These are phyloP conservation scores for Venturia effusa DNA, from an alignment of 2,329 filamentous ascomycete genomes.

Conservation along the genomic window DNA sequence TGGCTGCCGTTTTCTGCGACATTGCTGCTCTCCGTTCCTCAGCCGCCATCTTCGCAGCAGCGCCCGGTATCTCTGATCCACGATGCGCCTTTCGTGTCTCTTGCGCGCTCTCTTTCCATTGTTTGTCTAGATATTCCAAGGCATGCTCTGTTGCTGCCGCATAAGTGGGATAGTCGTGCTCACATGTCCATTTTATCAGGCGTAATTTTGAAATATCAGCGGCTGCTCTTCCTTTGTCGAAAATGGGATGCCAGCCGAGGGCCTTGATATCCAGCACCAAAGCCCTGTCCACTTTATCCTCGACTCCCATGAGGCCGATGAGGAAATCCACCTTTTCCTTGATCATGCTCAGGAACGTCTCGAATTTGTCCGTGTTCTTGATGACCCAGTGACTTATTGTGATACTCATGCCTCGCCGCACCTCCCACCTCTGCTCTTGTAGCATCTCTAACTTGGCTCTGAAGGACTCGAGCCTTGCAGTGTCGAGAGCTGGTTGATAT, in stretches of 20 bases:
- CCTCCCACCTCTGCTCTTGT: slow-evolving; percentile 27
- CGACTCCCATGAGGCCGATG: slow-evolving; percentile 31
- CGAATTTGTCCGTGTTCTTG: slow-evolving; percentile 29
- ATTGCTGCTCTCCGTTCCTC: background rate
- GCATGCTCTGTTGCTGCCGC: slow-evolving; percentile 30
- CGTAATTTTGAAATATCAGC: slow-evolving; percentile 32
- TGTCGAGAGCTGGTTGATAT: slow-evolving; percentile 32
- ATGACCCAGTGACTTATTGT: slow-evolving; percentile 30
- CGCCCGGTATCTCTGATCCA: slow-evolving; percentile 6
- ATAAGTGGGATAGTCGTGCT: slow-evolving; percentile 34
- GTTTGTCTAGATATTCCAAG: slow-evolving; percentile 29
- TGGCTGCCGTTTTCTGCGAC: background rate
- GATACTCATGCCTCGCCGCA: slow-evolving; percentile 26
- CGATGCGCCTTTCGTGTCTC: background rate
- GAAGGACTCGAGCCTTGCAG: slow-evolving; percentile 33
- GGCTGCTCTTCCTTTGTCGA: slow-evolving; percentile 20
- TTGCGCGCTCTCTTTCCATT: slow-evolving; percentile 12
- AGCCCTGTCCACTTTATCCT: slow-evolving; percentile 33
- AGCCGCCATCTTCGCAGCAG: background rate
- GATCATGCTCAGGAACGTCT: slow-evolving; percentile 29
- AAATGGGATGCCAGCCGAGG: slow-evolving; percentile 36
- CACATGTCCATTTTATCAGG: slow-evolving; percentile 33
- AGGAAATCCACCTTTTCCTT: slow-evolving; percentile 33
- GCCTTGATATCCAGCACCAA: slow-evolving; percentile 34
- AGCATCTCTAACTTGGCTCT: slow-evolving; percentile 33